Base-by-base conservation (phyloP, 1,284 basidiomycete species). In the Puccinia novopanici region DNA sequence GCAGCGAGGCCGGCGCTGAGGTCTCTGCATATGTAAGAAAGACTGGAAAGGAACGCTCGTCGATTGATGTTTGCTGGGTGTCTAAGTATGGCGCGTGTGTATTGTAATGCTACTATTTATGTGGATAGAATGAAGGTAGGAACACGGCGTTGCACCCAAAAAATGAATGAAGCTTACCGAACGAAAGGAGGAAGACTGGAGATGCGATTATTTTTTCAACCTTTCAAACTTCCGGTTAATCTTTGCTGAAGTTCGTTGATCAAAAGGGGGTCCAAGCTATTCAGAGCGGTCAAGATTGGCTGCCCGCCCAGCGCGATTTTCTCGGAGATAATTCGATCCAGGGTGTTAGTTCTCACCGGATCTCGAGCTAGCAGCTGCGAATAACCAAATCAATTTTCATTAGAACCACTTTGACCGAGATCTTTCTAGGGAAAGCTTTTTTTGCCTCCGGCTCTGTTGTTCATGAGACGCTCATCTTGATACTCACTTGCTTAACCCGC, bases 191-290 rank as follows among this genome's bases (percentile, higher is more conserved):
- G 37, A 70, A 45, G 3, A 17, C 30, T 48, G 8, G 2, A 9
- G 22, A 10, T 45, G 17, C 4, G 19, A 22, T 12, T 13, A 1
- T 45, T n/a, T 17, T 45, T 42, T 75, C 42, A 76, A 15, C 75
- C 75, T 65, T 76, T 76, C 42, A 76, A 42, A 67, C 48, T 50
- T 45, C 75, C 75, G 27, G 75, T 65, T 54, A 76, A 34, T n/a
- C 75, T 37, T 67, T 76, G 75, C n/a, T 65, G 75, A 52, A 76
- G 63, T 48, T 76, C 75, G 30, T 76, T 65, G 45, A 67, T 24
- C 4, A 54, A 50, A 40, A 76, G 17, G 34, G 9, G n/a, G 40
- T 76, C 75, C 30, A 76, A 61, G 50, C 50, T 50, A 67, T 67
- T 76, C 75, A 76, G 54, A 54, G 61, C 75, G 22, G 75, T 52